Evolutionary conservation across 2,329 filamentous ascomycete species (phyloP), one percentile per base, ranked within the genome.

Genomic region (Diaporthe humulicola): DNA sequence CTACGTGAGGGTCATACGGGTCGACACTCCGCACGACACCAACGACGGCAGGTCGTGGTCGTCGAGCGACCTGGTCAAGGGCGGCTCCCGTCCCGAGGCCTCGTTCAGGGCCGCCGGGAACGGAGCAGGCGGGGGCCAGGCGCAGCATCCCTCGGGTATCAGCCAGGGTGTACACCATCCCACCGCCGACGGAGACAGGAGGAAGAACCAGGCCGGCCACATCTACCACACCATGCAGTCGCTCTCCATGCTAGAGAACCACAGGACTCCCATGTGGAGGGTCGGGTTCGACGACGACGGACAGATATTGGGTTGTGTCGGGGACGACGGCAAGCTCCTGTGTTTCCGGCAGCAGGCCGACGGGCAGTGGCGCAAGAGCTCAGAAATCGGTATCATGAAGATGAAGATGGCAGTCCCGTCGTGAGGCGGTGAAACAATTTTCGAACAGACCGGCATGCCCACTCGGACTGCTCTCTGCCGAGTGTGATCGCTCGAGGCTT

Each of bases 1-100:
- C 4, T 93, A 92, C 79, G 92, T 98, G 54, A 90, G 96, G 54
- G 93, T 99, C n/a, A 98, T 97, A 81, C 92, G 96, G 79, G 83
- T 98, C 25, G 91, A 92, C 48, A 93, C 93, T 0, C 88, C 89
- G 0, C 84, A 84, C 76, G 82, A 79, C 77, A 84, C 80, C 76
- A 86, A 83, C 76, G 89, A 85, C 79, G 88, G 82, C 61, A 88
- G 86, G 78, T 85, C 85, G 8, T 91, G 87, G 89, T 85, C 87
- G 7, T 82, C 83, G 9, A 80, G 83, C 8, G 86, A 89, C 76
- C 82, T 90, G 22, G 78, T 84, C 50, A 86, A 84, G 56, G 81
- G 82, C 22, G 81, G 81, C 19, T 74, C 73, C 33, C 76, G 74
- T 5, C 45, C 74, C 1, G 77, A 77, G 9, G 66, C 60, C 8